Conservation (phyloP, 129 eudicot genomes). For the Centaurea solstitialis region DNA sequence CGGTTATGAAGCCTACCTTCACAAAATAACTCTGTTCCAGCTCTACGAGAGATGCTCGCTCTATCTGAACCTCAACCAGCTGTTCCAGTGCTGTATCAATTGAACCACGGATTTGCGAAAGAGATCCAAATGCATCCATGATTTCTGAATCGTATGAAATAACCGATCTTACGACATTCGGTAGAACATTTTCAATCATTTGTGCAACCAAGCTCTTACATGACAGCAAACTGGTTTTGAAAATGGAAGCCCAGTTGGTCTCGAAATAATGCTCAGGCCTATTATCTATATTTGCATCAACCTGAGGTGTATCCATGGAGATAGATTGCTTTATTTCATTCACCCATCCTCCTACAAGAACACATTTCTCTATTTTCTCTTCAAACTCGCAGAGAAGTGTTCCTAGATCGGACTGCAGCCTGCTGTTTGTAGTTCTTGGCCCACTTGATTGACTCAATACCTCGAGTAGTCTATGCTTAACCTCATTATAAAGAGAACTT, state of each 20-base stretch:
- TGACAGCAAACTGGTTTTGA: constrained; percentile 52
- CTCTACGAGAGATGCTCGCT: constrained; percentile 71
- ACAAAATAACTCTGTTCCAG: constrained; percentile 85
- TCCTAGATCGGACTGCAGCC: constrained; percentile 40
- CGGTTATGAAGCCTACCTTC: constrained; percentile 87
- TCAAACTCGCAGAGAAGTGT: constrained; percentile 54
- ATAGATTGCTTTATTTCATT: constrained; percentile 53
- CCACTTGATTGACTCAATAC: constrained; percentile 47
- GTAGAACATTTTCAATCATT: constrained; percentile 69
- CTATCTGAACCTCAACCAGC: constrained; percentile 81
- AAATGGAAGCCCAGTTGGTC: constrained; percentile 78
- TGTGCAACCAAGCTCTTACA: constrained; percentile 66
- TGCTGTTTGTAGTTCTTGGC: constrained; percentile 34
- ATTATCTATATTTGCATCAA: constrained; percentile 23
- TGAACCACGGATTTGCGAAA: constrained; percentile 83
- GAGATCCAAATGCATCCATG: constrained; percentile 90
- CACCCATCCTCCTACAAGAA: constrained; percentile 71
- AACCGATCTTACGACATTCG: constrained; percentile 61
- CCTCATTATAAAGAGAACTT: constrained; percentile 68
- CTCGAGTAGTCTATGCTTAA: constrained; percentile 58
- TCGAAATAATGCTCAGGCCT: constrained; percentile 28
- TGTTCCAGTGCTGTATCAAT: constrained; percentile 89
- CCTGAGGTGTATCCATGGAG: constrained; percentile 7
- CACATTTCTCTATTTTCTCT: constrained; percentile 89
- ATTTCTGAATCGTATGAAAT: constrained; percentile 75